These are phyloP conservation scores for Malus hybrid DNA, from an alignment of 331 rosid genomes.

Conservation along the genomic window DNA sequence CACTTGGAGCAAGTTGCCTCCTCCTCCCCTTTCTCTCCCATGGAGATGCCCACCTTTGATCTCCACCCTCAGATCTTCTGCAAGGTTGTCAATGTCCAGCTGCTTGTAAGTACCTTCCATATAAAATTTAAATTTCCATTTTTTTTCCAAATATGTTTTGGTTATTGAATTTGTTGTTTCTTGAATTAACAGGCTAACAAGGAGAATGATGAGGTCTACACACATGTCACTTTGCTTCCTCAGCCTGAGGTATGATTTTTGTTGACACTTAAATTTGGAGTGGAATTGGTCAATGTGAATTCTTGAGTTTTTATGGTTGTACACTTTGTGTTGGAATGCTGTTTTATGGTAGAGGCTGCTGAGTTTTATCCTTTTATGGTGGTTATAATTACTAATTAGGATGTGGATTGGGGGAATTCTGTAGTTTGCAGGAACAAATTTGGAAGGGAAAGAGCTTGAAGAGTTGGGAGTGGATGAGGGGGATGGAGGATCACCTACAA, in stretches of 20 bases:
- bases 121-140: not conserved
- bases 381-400: not conserved
- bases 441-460: conserved; percentile 59
- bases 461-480: conserved; percentile 57
- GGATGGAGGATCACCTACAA: conserved; percentile 65
- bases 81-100: conserved; percentile 71
- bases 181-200: conserved; percentile 69
- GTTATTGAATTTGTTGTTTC: conserved; percentile 1
- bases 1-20: conserved; percentile 76
- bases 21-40: conserved; percentile 58
- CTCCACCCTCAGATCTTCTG: conserved; percentile 91
- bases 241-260: conserved; percentile 61
- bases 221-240: conserved; percentile 78
- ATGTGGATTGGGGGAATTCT: conserved; percentile 16
- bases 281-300: conserved; percentile 10
- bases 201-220: conserved; percentile 97
- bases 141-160: not conserved
- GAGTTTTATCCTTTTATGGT: not conserved
- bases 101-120: conserved; percentile 60
- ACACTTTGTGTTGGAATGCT: conserved; percentile 16
- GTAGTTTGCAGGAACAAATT: conserved; percentile 53
- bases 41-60: conserved; percentile 63
- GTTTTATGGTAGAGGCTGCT: conserved; percentile 2
- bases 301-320: conserved; percentile 15
- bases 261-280: not conserved